A percentile compares a stretch with the other conserved stretches of the same genome.
phyloP scores from a whole-genome alignment of 2,329 filamentous ascomycete genomes.

The Bipolaris cookei region DNA sequence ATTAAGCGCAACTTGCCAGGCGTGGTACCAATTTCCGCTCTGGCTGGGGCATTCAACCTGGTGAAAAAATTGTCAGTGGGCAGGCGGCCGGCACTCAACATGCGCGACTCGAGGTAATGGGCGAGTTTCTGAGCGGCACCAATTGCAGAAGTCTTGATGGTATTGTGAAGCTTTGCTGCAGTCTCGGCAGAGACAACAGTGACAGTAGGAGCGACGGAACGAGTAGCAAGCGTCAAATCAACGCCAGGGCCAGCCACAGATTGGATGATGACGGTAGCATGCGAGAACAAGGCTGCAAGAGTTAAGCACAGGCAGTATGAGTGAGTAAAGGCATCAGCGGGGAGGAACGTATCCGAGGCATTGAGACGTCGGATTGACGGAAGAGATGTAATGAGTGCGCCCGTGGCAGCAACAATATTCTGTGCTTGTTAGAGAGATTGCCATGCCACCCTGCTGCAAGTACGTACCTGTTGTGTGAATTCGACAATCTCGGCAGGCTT shows the following conservation, averaged over 20 bases:
- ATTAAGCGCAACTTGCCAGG: constrained; percentile 81
- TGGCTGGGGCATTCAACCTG: constrained; percentile 64
- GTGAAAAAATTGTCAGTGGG: constrained; percentile 69
- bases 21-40: constrained; percentile 64
- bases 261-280: constrained; percentile 85
- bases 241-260: constrained; percentile 78
- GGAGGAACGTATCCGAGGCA: constrained; percentile 79
- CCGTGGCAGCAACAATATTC: constrained; percentile 88
- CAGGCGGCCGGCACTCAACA: constrained; percentile 76
- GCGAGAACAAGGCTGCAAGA: constrained; percentile 81
- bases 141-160: constrained; percentile 65
- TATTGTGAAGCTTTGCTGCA: constrained; percentile 70
- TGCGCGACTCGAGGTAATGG: constrained; percentile 74
- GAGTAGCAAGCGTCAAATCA: constrained; percentile 74
- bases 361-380: constrained; percentile 76
- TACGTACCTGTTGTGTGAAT: constrained; percentile 71
- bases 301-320: constrained; percentile 81
- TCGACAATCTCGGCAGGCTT: constrained; percentile 70
- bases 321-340: constrained; percentile 79
- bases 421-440: constrained; percentile 36
- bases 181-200: constrained; percentile 79
- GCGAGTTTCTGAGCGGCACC: constrained; percentile 70
- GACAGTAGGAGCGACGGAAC: constrained; percentile 79
- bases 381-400: constrained; percentile 76
- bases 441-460: accelerated